Percentiles rank a stretch among this genome's conserved stretches.
Evolutionary conservation across 2,329 filamentous ascomycete species (phyloP).

Genomic region (Penicillium aurantiogriseum): DNA sequence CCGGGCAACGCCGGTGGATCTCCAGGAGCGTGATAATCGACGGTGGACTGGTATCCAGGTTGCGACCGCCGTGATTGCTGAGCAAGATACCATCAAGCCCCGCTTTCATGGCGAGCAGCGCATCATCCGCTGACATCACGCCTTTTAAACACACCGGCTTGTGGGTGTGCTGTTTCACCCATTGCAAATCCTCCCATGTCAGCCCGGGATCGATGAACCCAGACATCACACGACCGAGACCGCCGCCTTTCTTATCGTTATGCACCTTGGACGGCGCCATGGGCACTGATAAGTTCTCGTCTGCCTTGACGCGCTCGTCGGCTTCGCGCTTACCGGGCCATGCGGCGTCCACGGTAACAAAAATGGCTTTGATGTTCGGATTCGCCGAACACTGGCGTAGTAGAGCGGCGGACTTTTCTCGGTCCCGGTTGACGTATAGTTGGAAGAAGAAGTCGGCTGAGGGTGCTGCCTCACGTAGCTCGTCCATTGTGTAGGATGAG

Average conservation of each 20-base stretch:
- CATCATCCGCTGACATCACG: constrained; percentile 57
- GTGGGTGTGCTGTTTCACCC: constrained; percentile 50
- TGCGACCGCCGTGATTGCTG: constrained; percentile 59
- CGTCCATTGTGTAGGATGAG: constrained; percentile 57
- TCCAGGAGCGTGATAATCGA: constrained; percentile 54
- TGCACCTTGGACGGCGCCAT: constrained; percentile 46
- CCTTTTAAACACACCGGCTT: constrained; percentile 59
- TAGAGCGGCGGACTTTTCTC: constrained; percentile 49
- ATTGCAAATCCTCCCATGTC: constrained; percentile 54
- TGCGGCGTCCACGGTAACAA: constrained; percentile 58
- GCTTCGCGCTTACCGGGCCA: constrained; percentile 57
- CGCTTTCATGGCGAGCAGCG: constrained; percentile 49
- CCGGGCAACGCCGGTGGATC: constrained; percentile 51
- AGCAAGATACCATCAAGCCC: constrained; percentile 56
- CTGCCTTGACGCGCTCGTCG: constrained; percentile 54
- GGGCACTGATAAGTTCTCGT: constrained; percentile 43
- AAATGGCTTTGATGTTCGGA: constrained; percentile 46
- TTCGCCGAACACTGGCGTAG: constrained; percentile 44
- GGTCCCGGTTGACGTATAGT: constrained; percentile 55
- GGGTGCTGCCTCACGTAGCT: constrained; percentile 50
- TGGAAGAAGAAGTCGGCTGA: constrained; percentile 53
- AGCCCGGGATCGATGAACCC: constrained; percentile 54
- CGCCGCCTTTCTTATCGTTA: constrained; percentile 55
- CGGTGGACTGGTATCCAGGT: constrained; percentile 53
- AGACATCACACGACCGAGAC: constrained; percentile 53